These are phyloP conservation scores for Codiaeum variegatum DNA, from an alignment of 441 rosid species.

Conservation along the genomic window DNA sequence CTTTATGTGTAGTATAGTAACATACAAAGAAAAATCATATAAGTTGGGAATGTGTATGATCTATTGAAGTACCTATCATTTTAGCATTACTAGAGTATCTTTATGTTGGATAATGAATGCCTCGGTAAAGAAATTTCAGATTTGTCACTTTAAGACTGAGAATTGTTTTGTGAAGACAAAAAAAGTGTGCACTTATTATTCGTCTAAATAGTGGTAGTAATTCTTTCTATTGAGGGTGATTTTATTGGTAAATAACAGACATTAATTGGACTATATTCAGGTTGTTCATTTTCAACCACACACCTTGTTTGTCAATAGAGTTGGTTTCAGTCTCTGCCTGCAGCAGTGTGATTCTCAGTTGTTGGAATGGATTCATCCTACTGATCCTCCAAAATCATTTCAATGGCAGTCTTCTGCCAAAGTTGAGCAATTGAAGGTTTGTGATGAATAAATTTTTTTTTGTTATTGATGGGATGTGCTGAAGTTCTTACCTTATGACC, in stretches of 20 bases:
- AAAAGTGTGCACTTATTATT: background rate
- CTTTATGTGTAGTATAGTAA: background rate
- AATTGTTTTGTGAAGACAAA: background rate
- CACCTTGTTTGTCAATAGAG: conserved; percentile 79
- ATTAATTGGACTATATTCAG: conserved; percentile 44
- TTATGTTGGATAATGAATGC: background rate
- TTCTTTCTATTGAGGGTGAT: background rate
- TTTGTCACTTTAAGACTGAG: background rate
- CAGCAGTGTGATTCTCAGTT: conserved; percentile 84
- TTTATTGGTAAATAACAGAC: conserved; percentile 12
- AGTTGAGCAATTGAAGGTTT: conserved; percentile 69
- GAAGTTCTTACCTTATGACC: background rate
- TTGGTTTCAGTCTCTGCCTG: conserved; percentile 71
- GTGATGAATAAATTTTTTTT: conserved; percentile 9
- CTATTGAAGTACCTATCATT: background rate
- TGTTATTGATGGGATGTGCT: background rate
- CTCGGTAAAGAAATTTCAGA: background rate
- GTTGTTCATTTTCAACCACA: conserved; percentile 91
- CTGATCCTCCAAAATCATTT: conserved; percentile 80
- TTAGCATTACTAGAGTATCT: background rate
- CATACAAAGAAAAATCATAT: background rate
- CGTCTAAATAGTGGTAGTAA: background rate
- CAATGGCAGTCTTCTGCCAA: conserved; percentile 72
- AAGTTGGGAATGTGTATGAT: background rate
- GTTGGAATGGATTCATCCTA: conserved; percentile 83